Evolutionary conservation across 768 basidiomycete genomes (phyloP), one percentile per base, ranked within the genome.

Genomic region (Myochromella boudieri): DNA sequence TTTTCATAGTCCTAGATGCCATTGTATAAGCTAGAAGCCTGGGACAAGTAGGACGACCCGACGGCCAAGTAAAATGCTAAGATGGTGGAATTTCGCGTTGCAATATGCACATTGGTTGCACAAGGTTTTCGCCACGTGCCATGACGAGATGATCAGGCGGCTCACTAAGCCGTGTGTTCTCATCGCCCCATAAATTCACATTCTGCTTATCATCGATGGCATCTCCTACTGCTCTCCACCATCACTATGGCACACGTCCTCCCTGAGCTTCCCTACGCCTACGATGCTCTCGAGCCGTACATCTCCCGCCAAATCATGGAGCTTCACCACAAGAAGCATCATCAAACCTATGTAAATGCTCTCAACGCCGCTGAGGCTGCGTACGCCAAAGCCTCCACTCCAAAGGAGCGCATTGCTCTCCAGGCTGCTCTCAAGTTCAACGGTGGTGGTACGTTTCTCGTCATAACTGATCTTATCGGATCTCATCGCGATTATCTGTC

Each of bases 351-450:
- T 59, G 91, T 95, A 44, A 95, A 82, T 59, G 87, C 85, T 1
- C 80, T 97, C 65, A 97, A 95, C 70, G 83, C 88, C 26, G 94
- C 93, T 14, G 93, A 95, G 70, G 72, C 77, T 51, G 75, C 78
- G 0, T 91, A 93, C 63, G 75, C 81, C 38, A 80, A 81, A 56
- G 72, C 87, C 0, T 55, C 68, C 3, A 78, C 83, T 39, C 78
- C 89, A 59, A 91, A 86, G 69, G 84, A 87, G 63, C 80, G 84
- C 54, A 93, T 97, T 60, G 84, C 82, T 20, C 85, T 97, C 47
- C 91, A 94, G 67, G 82, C 89, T 12, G 92, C 93, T 4, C 75
- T 97, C 66, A 93, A 89, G 70, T 97, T 97, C 78, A 97, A 97
- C 68, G 94, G 94, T 52, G 94, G 94, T 70, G 94, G 93, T 86